phyloP scores from a whole-genome alignment of 2,329 filamentous ascomycete genomes.

The Calonectria pauciramosa region DNA sequence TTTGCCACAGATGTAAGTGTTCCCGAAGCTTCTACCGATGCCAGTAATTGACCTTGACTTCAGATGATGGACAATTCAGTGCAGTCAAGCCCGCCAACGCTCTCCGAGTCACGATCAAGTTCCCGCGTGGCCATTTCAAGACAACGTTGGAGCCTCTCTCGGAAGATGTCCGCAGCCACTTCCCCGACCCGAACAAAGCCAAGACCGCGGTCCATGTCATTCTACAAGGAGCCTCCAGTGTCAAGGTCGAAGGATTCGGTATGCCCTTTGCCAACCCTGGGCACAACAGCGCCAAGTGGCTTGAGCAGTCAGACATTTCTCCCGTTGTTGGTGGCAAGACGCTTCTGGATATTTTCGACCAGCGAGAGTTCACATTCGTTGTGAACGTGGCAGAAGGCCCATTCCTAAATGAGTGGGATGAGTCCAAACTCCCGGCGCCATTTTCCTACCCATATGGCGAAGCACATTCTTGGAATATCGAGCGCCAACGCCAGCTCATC shows the following conservation, averaged over 20 bases:
- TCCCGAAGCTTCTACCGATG: neutral
- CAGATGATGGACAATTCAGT: neutral
- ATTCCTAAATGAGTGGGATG: neutral
- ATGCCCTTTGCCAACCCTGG: neutral
- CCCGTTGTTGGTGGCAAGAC: neutral
- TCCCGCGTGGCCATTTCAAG: neutral
- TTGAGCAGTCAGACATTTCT: neutral
- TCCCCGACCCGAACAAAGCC: neutral
- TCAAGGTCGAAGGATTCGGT: neutral
- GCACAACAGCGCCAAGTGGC: neutral
- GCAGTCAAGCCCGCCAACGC: neutral
- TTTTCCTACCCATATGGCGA: constrained; percentile 12
- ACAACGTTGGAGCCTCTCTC: neutral
- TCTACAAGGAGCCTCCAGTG: neutral
- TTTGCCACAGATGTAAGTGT: neutral
- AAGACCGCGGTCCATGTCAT: neutral
- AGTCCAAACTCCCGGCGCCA: neutral
- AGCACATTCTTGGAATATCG: neutral
- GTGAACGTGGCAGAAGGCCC: neutral
- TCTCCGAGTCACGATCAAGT: neutral
- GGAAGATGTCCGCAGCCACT: too few relatives aligned
- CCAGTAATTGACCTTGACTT: neutral
- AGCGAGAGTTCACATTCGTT: constrained; percentile 4
- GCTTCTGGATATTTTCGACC: constrained; percentile 7
- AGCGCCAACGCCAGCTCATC: neutral